phyloP scores from a whole-genome alignment of 176 grass and related monocot species.

The Metroxylon sagu region DNA sequence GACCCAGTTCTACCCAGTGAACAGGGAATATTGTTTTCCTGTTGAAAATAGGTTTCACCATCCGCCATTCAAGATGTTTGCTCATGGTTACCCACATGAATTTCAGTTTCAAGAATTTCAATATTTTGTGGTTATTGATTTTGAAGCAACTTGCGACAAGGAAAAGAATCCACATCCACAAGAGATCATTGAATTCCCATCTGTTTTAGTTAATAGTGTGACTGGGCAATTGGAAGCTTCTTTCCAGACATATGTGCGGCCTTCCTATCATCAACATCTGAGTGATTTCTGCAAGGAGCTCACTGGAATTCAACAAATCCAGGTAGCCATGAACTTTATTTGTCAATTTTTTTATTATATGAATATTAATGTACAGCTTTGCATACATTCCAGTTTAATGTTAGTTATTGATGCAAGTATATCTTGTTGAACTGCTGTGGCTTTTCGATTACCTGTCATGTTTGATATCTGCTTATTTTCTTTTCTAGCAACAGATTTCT shows the following conservation, averaged over 20 bases:
- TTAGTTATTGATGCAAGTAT: too few species aligned
- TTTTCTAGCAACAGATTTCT: too few species aligned
- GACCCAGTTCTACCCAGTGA: constrained; percentile 50
- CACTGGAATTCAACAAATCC: constrained; percentile 96
- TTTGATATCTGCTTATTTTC: too few species aligned
- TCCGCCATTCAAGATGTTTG: constrained; percentile 53
- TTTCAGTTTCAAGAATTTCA: constrained; percentile 83
- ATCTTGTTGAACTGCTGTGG: too few species aligned
- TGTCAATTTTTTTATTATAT: constrained; percentile 1
- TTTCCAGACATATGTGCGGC: constrained; percentile 94
- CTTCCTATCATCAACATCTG: constrained; percentile 68
- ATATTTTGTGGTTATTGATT: constrained; percentile 99
- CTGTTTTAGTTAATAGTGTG: constrained; percentile 92
- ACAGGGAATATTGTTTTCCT: constrained; percentile 41
- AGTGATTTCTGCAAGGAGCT: constrained; percentile 98
- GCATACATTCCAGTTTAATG: too few species aligned
- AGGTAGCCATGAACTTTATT: constrained; percentile 36
- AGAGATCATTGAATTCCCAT: constrained; percentile 98
- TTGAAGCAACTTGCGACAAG: constrained; percentile 97
- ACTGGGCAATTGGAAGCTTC: constrained; percentile 91
- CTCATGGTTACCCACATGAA: constrained; percentile 51
- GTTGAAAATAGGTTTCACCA: constrained; percentile 49
- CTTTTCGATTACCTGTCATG: too few species aligned
- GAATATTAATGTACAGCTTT: too few species aligned
- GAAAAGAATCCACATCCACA: constrained; percentile 79